These are phyloP conservation scores for Excoecaria cochinchinensis DNA, from an alignment of 345 rosid genomes.

Conservation along the genomic window DNA sequence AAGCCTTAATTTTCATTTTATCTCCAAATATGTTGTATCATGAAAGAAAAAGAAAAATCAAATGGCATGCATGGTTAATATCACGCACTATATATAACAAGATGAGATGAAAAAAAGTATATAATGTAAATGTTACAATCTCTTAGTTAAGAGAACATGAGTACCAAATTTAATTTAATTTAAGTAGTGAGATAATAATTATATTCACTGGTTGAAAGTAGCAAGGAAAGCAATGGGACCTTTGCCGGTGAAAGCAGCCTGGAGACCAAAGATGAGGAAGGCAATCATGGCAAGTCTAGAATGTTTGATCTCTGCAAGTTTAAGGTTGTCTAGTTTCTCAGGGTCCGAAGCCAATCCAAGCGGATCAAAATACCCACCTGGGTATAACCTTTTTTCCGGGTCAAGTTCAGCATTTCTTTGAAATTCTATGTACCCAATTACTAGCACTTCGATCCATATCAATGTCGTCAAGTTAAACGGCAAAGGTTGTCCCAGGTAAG, in stretches of 20 bases:
- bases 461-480: slow-evolving; percentile 75
- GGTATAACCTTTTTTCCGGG: slow-evolving; percentile 72
- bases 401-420: slow-evolving; percentile 72
- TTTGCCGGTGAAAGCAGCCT: slow-evolving; percentile 77
- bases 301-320: slow-evolving; percentile 84
- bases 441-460: slow-evolving; percentile 78
- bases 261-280: slow-evolving; percentile 68
- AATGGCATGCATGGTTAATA: too few relatives aligned
- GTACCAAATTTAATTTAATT: too few relatives aligned
- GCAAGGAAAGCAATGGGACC: slow-evolving; percentile 82
- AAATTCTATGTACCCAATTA: slow-evolving; percentile 64
- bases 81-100: too few relatives aligned
- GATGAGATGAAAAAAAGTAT: too few relatives aligned
- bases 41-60: too few relatives aligned
- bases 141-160: too few relatives aligned
- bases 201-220: slow-evolving; percentile 46
- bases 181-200: too few relatives aligned
- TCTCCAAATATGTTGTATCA: too few relatives aligned
- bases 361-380: slow-evolving; percentile 85
- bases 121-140: too few relatives aligned
- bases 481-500: slow-evolving; percentile 83
- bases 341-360: slow-evolving; percentile 76
- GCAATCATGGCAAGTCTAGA: slow-evolving; percentile 86
- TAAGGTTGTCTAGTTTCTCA: slow-evolving; percentile 55
- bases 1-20: too few relatives aligned